Base-by-base conservation (phyloP, 176 grass and related monocot genomes). In the Juncus inflexus region DNA sequence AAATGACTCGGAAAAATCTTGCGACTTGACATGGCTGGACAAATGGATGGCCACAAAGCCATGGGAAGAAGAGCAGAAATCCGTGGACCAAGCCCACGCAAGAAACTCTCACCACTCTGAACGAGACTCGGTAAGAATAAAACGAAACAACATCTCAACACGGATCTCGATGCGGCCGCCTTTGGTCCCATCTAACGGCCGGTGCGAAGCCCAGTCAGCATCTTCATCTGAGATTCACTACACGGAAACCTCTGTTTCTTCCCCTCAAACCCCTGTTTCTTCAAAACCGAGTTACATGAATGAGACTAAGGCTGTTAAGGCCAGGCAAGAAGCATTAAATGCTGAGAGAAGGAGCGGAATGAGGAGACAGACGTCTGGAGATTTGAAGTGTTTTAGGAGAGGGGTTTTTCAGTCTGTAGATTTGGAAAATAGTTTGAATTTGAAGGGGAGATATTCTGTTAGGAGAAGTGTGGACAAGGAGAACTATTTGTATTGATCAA, bases 41-140 rank as follows among this genome's bases (percentile, higher is more conserved):
- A 73, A 83, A 9, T 86, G 83, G 86, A 95, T 81, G 80, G 78
- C 86, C 67, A 79, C 80, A 16, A 95, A 95, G 69, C 83, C 83
- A 15, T 95, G 86, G 86, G 90, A 90, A 50, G 76, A 75, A 52
- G 63, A 84, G 35, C 58, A 76, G 70, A 89, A 61, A 10, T 69
- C 66, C 59, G 68, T 42, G 4, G 75, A 81, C 52, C 79, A 90
- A 42, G 13, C 42, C 12, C 50, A 77, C 61, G 52, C 54, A 16
- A 58, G 75, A 55, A 69, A 35, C 28, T 77, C 66, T 3, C 80
- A 81, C 5, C 9, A 53, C 61, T 76, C 74, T 3, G 66, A 88
- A 78, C 39, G 40, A 10, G 28, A 66, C 36, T 84, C 35, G 1
- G 64, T 77, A 11, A 88, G 64, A 42, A 28, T 81, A 9, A 81